phyloP scores from a whole-genome alignment of 1,284 basidiomycete species.

The Tylopilus sp. region DNA sequence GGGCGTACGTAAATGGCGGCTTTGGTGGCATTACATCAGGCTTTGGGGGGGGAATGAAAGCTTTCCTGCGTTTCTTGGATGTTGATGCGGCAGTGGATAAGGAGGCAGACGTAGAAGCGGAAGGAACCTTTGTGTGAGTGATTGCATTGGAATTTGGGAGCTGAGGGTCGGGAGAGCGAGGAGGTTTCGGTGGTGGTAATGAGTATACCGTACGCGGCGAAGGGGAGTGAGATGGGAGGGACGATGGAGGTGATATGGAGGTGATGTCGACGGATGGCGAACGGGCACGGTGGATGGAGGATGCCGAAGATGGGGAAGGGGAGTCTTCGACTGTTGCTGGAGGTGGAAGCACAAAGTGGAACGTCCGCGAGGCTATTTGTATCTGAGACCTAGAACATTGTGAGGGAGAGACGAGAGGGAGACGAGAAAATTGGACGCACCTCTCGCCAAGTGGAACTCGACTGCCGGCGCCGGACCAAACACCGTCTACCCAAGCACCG shows the following conservation, averaged over 20 bases:
- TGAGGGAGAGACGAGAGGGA: conserved; percentile 6
- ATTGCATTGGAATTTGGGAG: conserved; percentile 63
- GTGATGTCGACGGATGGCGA: conserved; percentile 77
- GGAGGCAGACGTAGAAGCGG: conserved; percentile 11
- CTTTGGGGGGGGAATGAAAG: conserved; percentile 45
- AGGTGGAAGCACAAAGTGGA: conserved; percentile 90
- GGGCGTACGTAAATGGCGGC: conserved; percentile 73
- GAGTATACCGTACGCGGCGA: conserved; percentile 42
- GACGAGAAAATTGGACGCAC: conserved; percentile 42
- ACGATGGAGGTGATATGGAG: conserved; percentile 77
- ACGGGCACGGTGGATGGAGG: conserved; percentile 55
- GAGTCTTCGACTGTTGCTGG: conserved; percentile 70
- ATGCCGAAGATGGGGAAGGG: conserved; percentile 67
- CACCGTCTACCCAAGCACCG: conserved; percentile 96
- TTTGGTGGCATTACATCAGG: conserved; percentile 78
- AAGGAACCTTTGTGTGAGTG: conserved; percentile 46
- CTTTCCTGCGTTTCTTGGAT: conserved; percentile 72
- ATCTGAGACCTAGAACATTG: conserved; percentile 78
- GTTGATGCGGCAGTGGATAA: conserved; percentile 18
- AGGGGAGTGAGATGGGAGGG: conserved; percentile 68
- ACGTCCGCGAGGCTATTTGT: conserved; percentile 96
- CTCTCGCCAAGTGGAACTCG: conserved; percentile 79
- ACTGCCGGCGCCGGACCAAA: conserved; percentile 88
- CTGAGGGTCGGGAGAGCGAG: conserved; percentile 39
- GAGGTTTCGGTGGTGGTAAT: conserved; percentile 36